Evolutionary conservation across 176 grass and related monocot genomes (phyloP).

Genomic region (Lolium rigidum): DNA sequence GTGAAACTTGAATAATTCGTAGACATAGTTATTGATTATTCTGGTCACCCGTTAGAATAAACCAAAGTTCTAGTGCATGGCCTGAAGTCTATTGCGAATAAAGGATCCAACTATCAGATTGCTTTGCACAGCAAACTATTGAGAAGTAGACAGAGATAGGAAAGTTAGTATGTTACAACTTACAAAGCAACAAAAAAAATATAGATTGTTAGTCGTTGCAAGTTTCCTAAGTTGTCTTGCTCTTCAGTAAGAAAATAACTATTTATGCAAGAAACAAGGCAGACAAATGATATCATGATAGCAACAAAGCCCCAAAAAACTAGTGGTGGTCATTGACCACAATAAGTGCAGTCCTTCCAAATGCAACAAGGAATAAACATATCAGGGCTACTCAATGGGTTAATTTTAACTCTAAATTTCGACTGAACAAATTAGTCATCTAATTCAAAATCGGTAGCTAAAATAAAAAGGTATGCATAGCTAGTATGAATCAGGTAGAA

Average conservation of each 20-base stretch:
- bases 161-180: slow-evolving; percentile 19
- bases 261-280: slow-evolving; percentile 28
- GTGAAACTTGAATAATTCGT: slow-evolving; percentile 4
- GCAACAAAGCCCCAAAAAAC: background rate
- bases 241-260: background rate
- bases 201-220: no score
- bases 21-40: slow-evolving; percentile 20
- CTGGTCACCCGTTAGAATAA: background rate
- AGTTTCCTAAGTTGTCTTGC: background rate
- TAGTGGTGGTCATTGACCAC: background rate
- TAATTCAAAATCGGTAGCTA: slow-evolving; percentile 20
- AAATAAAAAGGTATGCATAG: slow-evolving; percentile 5
- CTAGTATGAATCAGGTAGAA: slow-evolving; percentile 21
- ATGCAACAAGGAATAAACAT: slow-evolving; percentile 7
- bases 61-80: background rate
- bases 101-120: slow-evolving; percentile 37
- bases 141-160: slow-evolving; percentile 13
- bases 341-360: slow-evolving; percentile 5
- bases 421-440: slow-evolving; percentile 28
- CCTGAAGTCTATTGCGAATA: background rate
- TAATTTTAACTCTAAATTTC: background rate
- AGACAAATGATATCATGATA: background rate
- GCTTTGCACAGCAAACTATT: background rate
- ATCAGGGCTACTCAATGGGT: background rate
- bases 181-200: no score